Conservation (phyloP, 306 rosid genomes). For the Betula pendula region DNA sequence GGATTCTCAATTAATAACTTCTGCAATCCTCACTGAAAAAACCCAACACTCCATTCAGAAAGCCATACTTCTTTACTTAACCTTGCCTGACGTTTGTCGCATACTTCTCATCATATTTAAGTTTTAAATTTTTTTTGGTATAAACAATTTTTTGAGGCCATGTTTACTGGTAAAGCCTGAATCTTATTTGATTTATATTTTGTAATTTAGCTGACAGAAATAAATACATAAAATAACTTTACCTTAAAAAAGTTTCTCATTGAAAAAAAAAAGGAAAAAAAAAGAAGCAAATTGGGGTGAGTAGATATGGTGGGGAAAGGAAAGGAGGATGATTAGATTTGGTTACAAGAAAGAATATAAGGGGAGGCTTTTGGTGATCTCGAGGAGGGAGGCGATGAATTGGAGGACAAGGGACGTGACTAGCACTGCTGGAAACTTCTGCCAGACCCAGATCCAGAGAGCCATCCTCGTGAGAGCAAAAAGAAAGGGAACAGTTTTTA, state of each 20-base stretch:
- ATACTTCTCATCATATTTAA: too few species aligned
- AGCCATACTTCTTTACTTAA: conserved; percentile 40
- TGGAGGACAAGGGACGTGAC: conserved; percentile 49
- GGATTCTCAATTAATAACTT: conserved; percentile 64
- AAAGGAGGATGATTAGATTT: conserved; percentile 47
- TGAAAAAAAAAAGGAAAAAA: too few species aligned
- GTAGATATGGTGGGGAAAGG: conserved; percentile 42
- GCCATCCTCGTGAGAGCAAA: conserved; percentile 25
- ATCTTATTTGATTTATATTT: too few species aligned
- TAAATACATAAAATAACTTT: too few species aligned
- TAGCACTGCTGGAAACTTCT: conserved; percentile 24
- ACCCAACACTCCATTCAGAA: conserved; percentile 30
- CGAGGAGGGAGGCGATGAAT: conserved; percentile 56
- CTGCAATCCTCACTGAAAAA: conserved; percentile 33
- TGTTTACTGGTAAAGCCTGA: too few species aligned
- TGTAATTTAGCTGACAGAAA: too few species aligned
- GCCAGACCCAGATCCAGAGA: conserved; percentile 36
- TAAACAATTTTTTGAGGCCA: too few species aligned
- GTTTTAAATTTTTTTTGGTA: too few species aligned
- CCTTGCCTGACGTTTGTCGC: too few species aligned
- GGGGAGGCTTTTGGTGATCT: conserved; percentile 41
- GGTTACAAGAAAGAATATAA: conserved; percentile 45
- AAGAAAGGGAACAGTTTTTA: conserved; percentile 31
- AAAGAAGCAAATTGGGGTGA: conserved; percentile 30
- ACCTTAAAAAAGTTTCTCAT: too few species aligned